phyloP scores from a whole-genome alignment of 116 monocot species.

The Papilionanthe hybrid region DNA sequence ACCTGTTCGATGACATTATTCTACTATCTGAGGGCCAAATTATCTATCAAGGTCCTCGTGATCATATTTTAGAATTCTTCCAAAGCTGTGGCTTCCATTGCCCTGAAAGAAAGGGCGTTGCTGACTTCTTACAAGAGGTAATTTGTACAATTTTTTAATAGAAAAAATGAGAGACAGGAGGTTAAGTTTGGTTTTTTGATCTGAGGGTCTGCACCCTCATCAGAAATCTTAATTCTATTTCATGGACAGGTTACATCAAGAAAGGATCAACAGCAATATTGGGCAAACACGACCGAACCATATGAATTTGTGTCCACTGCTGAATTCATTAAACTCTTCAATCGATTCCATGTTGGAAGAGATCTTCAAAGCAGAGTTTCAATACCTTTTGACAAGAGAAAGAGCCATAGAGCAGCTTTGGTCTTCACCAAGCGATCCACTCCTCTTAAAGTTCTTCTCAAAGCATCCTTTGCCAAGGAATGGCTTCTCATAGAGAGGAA shows the following conservation, averaged over 20 bases:
- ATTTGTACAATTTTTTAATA: neutral
- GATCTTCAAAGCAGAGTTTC: slow-evolving; percentile 34
- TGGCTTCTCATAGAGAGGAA: slow-evolving; percentile 75
- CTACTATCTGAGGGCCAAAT: slow-evolving; percentile 63
- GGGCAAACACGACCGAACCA: slow-evolving; percentile 30
- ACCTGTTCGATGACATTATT: slow-evolving; percentile 67
- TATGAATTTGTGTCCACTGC: slow-evolving; percentile 47
- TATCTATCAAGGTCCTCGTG: slow-evolving; percentile 71
- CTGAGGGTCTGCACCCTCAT: neutral
- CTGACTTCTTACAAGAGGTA: slow-evolving; percentile 66
- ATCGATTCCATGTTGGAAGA: slow-evolving; percentile 45
- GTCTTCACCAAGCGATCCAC: slow-evolving; percentile 36
- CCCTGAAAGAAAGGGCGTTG: slow-evolving; percentile 46
- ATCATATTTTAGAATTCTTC: slow-evolving; percentile 57
- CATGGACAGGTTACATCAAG: slow-evolving; percentile 54
- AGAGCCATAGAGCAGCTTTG: slow-evolving; percentile 51
- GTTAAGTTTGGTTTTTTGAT: neutral
- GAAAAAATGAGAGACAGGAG: too few species aligned
- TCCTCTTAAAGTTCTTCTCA: slow-evolving; percentile 40
- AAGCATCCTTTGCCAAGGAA: slow-evolving; percentile 50
- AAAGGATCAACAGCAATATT: slow-evolving; percentile 80
- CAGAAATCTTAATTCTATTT: neutral
- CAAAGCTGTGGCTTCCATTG: slow-evolving; percentile 54
- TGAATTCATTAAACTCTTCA: slow-evolving; percentile 41
- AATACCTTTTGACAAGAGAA: slow-evolving; percentile 44